Conservation (phyloP, 2,329 filamentous ascomycete genomes). For the Endoconidiophora polonica region DNA sequence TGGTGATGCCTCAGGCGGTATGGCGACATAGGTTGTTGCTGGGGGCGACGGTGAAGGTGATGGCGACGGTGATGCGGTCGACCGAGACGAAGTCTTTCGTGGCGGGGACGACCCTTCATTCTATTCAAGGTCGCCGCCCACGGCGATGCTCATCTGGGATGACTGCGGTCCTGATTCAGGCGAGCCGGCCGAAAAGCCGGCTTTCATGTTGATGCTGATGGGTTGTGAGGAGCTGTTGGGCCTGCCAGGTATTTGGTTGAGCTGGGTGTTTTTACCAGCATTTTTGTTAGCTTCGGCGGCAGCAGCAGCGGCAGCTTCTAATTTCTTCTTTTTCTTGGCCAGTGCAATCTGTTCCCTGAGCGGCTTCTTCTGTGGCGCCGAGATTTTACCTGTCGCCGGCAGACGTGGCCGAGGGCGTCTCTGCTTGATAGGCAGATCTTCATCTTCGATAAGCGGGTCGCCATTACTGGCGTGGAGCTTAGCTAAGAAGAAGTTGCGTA, state of each 20-base stretch:
- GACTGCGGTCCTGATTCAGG: constrained; percentile 7
- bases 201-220: constrained; percentile 8
- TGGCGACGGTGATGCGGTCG: too few relatives aligned
- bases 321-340: constrained; percentile 72
- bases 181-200: constrained; percentile 5
- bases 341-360: constrained; percentile 68
- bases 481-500: constrained; percentile 79
- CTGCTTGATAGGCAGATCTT: constrained; percentile 87
- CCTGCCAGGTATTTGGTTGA: too few relatives aligned
- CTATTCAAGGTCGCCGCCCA: constrained; percentile 13
- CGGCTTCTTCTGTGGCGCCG: constrained; percentile 66
- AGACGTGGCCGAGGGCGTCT: constrained; percentile 52
- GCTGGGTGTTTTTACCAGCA: background rate
- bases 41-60: background rate
- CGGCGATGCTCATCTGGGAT: constrained; percentile 12
- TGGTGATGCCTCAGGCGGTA: too few relatives aligned
- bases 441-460: constrained; percentile 60
- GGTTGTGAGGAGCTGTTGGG: background rate
- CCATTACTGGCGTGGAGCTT: constrained; percentile 70
- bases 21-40: too few relatives aligned
- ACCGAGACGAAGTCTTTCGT: background rate
- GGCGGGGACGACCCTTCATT: constrained; percentile 2
- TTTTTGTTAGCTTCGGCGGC: background rate
- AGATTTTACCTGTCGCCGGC: constrained; percentile 67
- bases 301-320: constrained; percentile 24